Evolutionary conservation across 352 stramenopile genomes (phyloP).

Genomic region (Globisporangium heterothallicum): DNA sequence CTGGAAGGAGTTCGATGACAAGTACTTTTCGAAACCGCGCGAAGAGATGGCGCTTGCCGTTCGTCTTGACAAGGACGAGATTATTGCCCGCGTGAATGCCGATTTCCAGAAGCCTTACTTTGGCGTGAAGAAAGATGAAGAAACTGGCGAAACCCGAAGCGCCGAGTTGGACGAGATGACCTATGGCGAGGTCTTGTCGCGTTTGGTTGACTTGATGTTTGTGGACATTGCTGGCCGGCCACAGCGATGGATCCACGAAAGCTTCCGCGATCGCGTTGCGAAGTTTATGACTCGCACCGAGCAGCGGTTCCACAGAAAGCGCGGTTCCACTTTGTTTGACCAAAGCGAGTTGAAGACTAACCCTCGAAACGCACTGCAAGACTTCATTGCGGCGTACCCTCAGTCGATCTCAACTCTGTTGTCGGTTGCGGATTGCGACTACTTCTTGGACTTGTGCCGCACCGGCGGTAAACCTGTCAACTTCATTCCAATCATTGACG

Average conservation of each 20-base stretch:
- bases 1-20: slow-evolving; percentile 83
- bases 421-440: slow-evolving; percentile 72
- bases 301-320: slow-evolving; percentile 53
- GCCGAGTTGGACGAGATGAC: slow-evolving; percentile 84
- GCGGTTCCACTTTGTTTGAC: slow-evolving; percentile 29
- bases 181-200: slow-evolving; percentile 69
- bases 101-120: slow-evolving; percentile 91
- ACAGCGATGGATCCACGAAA: slow-evolving; percentile 72
- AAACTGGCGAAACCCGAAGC: slow-evolving; percentile 25
- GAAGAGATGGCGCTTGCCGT: slow-evolving; percentile 68
- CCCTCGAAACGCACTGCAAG: slow-evolving; percentile 31
- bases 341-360: slow-evolving; percentile 33
- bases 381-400: slow-evolving; percentile 57
- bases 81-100: slow-evolving; percentile 74
- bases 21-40: slow-evolving; percentile 77
- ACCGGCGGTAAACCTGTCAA: slow-evolving; percentile 83
- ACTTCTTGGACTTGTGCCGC: slow-evolving; percentile 79
- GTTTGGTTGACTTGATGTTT: slow-evolving; percentile 79
- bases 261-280: slow-evolving; percentile 58
- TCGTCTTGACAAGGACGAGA: slow-evolving; percentile 63
- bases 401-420: slow-evolving; percentile 46
- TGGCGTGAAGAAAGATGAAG: slow-evolving; percentile 40
- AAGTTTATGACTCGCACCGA: slow-evolving; percentile 69
- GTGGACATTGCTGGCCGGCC: slow-evolving; percentile 46
- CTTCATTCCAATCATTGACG: slow-evolving; percentile 81